A percentile compares a stretch with the other conserved stretches of the same genome.
phyloP scores from a whole-genome alignment of 2,329 filamentous ascomycete species.

The Apiospora pterosperma region DNA sequence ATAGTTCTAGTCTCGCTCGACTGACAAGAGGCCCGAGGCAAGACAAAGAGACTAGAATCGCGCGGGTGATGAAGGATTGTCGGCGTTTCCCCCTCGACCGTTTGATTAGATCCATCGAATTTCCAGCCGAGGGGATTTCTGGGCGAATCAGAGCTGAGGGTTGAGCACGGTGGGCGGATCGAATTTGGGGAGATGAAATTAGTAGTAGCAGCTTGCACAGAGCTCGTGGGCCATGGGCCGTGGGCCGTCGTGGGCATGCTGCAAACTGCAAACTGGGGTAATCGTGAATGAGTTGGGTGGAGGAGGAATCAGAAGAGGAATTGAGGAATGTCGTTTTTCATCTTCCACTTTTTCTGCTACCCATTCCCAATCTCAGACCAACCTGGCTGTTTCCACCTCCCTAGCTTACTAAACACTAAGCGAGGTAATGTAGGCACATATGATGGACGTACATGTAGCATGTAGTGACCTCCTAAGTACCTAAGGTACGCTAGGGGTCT shows the following conservation, averaged over 20 bases:
- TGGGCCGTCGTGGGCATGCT: no score
- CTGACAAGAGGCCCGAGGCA: background rate
- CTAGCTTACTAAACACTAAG: no score
- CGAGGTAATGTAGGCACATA: no score
- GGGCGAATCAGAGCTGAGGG: background rate
- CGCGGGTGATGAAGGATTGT: background rate
- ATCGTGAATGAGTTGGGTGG: no score
- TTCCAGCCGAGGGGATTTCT: background rate
- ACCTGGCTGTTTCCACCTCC: no score
- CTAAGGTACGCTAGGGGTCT: background rate
- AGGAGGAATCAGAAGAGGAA: no score
- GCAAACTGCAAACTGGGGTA: background rate
- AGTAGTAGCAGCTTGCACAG: no score
- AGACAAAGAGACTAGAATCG: background rate
- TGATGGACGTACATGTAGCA: background rate
- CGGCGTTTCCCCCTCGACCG: background rate
- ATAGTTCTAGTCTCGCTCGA: background rate
- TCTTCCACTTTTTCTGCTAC: no score
- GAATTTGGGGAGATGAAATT: constrained; percentile 3
- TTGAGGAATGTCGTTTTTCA: no score
- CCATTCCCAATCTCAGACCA: no score
- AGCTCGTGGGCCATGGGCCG: background rate
- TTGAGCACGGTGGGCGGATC: constrained; percentile 1
- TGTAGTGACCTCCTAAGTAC: no score
- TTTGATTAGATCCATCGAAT: background rate